Conservation (phyloP, 2,329 filamentous ascomycete species). For the Trichoderma simmonsii region DNA sequence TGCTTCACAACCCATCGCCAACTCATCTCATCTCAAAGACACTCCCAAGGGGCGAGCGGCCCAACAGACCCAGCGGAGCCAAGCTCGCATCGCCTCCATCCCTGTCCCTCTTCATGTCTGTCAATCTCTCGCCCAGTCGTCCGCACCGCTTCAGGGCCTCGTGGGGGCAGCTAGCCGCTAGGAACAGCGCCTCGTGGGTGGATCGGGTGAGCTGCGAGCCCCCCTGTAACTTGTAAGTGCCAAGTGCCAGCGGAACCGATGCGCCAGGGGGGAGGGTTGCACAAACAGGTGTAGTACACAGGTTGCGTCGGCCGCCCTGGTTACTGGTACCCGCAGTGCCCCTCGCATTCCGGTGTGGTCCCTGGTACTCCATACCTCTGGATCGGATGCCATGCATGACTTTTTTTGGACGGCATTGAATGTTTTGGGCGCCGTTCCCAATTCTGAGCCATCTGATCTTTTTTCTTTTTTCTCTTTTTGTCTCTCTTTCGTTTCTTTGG, state of each 20-base stretch:
- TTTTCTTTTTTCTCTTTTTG: neutral
- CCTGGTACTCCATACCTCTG: neutral
- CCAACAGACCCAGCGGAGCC: neutral
- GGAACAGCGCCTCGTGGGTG: slow-evolving; percentile 11
- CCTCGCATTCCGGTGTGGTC: slow-evolving; percentile 7
- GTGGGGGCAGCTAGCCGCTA: slow-evolving; percentile 11
- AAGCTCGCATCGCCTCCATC: neutral
- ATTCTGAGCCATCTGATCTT: slow-evolving; percentile 7
- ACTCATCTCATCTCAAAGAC: neutral
- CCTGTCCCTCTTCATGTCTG: slow-evolving; percentile 3
- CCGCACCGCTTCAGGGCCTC: neutral
- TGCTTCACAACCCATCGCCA: neutral
- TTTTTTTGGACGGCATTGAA: neutral
- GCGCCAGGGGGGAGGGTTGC: neutral
- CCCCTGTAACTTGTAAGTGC: neutral
- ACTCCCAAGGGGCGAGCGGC: neutral
- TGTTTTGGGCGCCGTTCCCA: neutral
- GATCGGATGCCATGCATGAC: neutral
- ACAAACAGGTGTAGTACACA: neutral
- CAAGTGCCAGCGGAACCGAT: slow-evolving; percentile 6
- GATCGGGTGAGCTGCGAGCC: neutral
- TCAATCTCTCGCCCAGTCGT: slow-evolving; percentile 13
- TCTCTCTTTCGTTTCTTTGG: neutral
- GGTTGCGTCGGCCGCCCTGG: neutral
- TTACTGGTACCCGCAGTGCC: neutral